Conservation (phyloP, 2,329 filamentous ascomycete species). For the Ustulina deusta region DNA sequence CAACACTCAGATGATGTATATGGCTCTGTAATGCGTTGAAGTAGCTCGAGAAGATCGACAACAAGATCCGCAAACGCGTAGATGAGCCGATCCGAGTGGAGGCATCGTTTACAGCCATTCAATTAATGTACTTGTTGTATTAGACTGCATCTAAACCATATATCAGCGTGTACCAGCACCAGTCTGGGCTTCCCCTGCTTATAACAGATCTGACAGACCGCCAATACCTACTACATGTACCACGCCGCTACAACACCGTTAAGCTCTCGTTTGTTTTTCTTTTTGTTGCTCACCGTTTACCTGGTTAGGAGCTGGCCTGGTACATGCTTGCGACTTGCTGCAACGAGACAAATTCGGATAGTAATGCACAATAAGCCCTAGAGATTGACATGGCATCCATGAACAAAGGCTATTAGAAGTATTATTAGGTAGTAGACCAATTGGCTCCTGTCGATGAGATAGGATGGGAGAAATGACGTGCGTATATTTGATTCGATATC, state of each 20-base stretch:
- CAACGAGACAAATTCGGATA: conserved; percentile 17
- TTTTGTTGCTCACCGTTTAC: conserved; percentile 28
- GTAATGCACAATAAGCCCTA: not conserved
- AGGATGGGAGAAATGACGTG: not conserved
- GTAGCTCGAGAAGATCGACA: no score
- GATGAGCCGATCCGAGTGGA: not conserved
- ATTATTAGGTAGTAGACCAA: conserved; percentile 1
- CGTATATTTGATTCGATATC: conserved; percentile 16
- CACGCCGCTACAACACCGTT: conserved; percentile 27
- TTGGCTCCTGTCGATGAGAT: not conserved
- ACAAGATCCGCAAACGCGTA: not conserved
- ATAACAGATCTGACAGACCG: conserved; percentile 20
- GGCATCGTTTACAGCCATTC: not conserved
- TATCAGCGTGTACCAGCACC: not conserved
- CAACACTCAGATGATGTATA: no score
- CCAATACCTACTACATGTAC: conserved; percentile 17
- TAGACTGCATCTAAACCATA: not conserved
- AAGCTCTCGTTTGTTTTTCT: conserved; percentile 14
- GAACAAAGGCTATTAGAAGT: not conserved
- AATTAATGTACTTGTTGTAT: not conserved
- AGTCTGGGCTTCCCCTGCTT: conserved; percentile 2
- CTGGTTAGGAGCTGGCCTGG: conserved; percentile 7
- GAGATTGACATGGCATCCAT: conserved; percentile 14
- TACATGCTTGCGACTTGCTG: conserved; percentile 3
- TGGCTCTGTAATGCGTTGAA: no score